Percentiles rank a stretch among this genome's conserved stretches.
Evolutionary conservation across 2,329 filamentous ascomycete species (phyloP).

Genomic region (Aspergillus proliferans): DNA sequence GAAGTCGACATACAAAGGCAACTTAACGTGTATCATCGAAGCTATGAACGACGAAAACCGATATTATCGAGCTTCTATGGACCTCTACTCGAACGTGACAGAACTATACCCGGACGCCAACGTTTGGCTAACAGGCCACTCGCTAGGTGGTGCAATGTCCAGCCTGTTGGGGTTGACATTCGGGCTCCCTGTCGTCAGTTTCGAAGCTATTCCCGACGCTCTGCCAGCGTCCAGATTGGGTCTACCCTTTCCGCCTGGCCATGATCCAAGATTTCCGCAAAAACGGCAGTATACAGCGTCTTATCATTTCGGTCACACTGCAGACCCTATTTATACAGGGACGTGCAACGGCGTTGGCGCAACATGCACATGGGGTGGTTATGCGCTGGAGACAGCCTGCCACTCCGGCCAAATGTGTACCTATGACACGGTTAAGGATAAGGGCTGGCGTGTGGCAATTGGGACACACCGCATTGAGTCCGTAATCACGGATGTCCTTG

Average conservation of each 20-base stretch:
- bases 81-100: conserved; percentile 89
- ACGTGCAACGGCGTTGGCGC: conserved; percentile 87
- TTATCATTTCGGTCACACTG: conserved; percentile 91
- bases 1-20: conserved; percentile 79
- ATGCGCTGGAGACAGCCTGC: conserved; percentile 88
- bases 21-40: conserved; percentile 77
- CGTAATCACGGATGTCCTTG: conserved; percentile 81
- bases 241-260: conserved; percentile 74
- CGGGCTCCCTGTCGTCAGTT: conserved; percentile 82
- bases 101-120: conserved; percentile 77
- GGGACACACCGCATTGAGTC: conserved; percentile 84
- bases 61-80: conserved; percentile 83
- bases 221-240: conserved; percentile 78
- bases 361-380: conserved; percentile 83
- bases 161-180: conserved; percentile 89
- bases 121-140: conserved; percentile 88
- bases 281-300: conserved; percentile 66
- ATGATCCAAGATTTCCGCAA: conserved; percentile 65
- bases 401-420: conserved; percentile 82
- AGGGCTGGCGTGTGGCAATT: conserved; percentile 86
- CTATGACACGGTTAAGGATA: conserved; percentile 86
- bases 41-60: conserved; percentile 75
- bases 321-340: conserved; percentile 91
- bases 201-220: conserved; percentile 87
- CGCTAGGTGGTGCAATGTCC: conserved; percentile 80